Base-by-base conservation (phyloP, 768 basidiomycete genomes). In the Coprinopsis cinerea region DNA sequence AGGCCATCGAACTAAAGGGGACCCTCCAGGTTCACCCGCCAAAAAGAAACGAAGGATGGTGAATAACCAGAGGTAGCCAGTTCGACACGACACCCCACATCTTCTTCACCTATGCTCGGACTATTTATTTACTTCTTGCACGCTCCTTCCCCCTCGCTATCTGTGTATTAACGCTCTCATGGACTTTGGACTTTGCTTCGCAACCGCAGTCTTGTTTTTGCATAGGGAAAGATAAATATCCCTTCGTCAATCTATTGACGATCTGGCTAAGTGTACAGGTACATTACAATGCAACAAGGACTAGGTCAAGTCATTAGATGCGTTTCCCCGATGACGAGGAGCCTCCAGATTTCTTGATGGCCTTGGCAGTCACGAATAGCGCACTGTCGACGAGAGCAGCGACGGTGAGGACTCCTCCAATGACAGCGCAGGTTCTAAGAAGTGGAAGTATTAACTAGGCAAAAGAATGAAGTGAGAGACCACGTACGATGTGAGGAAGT, bases 351-450 rank as follows among this genome's bases (percentile, higher is more conserved):
- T 84, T 87, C 67, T 88, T 90, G 54, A 97, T 62, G 40, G 75
- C 77, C 53, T 82, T 81, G 45, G 80, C 77, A 26, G 92, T 86
- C 14, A 85, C 87, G 63, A 95, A 97, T 50, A 96, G 76, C 44
- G 89, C 70, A 53, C 88, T 81, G 65, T 98, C 96, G 45, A 97
- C 56, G 13, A 99, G 69, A 0, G 88, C 86, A 15, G 93, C 94
- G 17, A 99, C 85, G 3, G 96, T 99, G 53, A 99, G 70, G 2
- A 98, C 94, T 57, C 96, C 96, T 56, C 96, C 96, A 24, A 99
- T 85, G 59, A 99, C 97, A 1, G 96, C 96, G 63, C 93, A 96
- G 22, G 93, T 94, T 55, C 93, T 96, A 59, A 28, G 30, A 47
- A 15, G 22, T 28, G 44, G 24, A 52, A 26, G 50, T 32, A 3